These are phyloP conservation scores for Aspergillus fructus DNA, from an alignment of 2,329 filamentous ascomycete species.

Conservation along the genomic window DNA sequence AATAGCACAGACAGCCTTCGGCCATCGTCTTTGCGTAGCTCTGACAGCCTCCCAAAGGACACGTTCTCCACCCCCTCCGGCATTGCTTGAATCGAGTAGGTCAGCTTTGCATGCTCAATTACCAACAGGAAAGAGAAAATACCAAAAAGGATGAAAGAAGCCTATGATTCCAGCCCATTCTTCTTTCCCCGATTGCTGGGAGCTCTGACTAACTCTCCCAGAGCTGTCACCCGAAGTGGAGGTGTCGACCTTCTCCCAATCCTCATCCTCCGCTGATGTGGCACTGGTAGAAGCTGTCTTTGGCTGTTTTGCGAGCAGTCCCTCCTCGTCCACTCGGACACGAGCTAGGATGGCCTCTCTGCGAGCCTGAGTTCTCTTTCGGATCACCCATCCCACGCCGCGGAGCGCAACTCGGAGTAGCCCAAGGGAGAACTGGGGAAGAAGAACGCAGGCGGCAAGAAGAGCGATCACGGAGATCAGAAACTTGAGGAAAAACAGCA, in stretches of 20 bases:
- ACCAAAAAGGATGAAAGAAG: slow-evolving; percentile 99
- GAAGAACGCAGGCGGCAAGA: slow-evolving; percentile 32
- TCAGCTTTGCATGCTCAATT: slow-evolving; percentile 1
- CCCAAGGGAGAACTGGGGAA: slow-evolving; percentile 35
- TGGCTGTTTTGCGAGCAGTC: slow-evolving; percentile 25
- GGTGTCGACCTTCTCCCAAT: slow-evolving; percentile 68
- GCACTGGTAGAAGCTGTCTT: slow-evolving; percentile 21
- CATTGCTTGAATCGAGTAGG: slow-evolving; percentile 63
- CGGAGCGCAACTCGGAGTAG: slow-evolving; percentile 38
- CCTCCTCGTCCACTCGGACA: slow-evolving; percentile 47
- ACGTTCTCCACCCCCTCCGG: slow-evolving; percentile 90
- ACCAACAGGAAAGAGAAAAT: slow-evolving; percentile 16
- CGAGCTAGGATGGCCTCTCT: slow-evolving; percentile 53
- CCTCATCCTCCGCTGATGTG: slow-evolving; percentile 54
- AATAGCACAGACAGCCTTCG: slow-evolving; percentile 82
- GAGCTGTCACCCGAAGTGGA: slow-evolving; percentile 35
- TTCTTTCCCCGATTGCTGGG: slow-evolving; percentile 40
- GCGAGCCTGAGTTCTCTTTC: slow-evolving; percentile 63
- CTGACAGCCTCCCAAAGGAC: slow-evolving; percentile 95
- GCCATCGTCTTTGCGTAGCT: slow-evolving; percentile 85
- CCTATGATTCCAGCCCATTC: slow-evolving; percentile 84
- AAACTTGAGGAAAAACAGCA: slow-evolving; percentile 35
- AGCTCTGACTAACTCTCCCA: slow-evolving; percentile 43
- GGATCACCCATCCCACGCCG: slow-evolving; percentile 60
- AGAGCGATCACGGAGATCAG: slow-evolving; percentile 34